Evolutionary conservation across 768 basidiomycete genomes (phyloP).

Genomic region (Rhodotorula graminis): DNA sequence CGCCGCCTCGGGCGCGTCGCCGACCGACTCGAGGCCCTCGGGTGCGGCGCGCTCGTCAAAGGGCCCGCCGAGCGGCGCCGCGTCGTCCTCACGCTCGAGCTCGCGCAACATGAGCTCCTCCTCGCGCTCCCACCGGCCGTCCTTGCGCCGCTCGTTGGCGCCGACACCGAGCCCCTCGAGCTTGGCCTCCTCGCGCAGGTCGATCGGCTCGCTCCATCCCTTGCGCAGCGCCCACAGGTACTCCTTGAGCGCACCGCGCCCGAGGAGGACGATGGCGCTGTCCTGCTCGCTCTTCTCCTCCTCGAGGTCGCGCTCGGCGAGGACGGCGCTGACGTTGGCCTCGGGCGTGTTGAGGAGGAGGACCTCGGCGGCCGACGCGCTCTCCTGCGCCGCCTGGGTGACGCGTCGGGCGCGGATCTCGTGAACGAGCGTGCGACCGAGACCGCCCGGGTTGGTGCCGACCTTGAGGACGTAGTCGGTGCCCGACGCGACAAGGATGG

Average conservation of each 20-base stretch:
- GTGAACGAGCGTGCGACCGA: constrained; percentile 69
- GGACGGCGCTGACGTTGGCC: constrained; percentile 55
- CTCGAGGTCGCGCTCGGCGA: constrained; percentile 49
- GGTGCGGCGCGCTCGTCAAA: constrained; percentile 33
- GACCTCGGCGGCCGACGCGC: constrained; percentile 52
- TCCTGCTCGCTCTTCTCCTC: constrained; percentile 53
- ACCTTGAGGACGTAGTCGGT: constrained; percentile 81
- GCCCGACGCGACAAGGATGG: constrained; percentile 86
- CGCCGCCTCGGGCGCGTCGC: constrained; percentile 42
- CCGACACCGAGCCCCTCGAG: constrained; percentile 45
- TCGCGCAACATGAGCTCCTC: constrained; percentile 76
- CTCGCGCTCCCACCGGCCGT: constrained; percentile 62
- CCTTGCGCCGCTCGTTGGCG: constrained; percentile 56
- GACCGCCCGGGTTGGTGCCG: constrained; percentile 78
- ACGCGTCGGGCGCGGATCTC: constrained; percentile 68
- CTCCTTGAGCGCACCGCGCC: constrained; percentile 88
- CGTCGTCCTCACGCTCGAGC: constrained; percentile 49
- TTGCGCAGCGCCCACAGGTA: constrained; percentile 78
- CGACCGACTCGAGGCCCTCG: constrained; percentile 44
- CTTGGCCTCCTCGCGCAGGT: constrained; percentile 58
- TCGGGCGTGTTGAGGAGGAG: constrained; percentile 40
- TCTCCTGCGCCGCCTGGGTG: constrained; percentile 49
- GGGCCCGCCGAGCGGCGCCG: constrained; percentile 34
- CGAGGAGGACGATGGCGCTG: constrained; percentile 79
- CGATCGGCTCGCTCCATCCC: constrained; percentile 64